Evolutionary conservation across 2,329 filamentous ascomycete species (phyloP), one percentile per base, ranked within the genome.

Genomic region (Mycosphaerelloides madeirae): DNA sequence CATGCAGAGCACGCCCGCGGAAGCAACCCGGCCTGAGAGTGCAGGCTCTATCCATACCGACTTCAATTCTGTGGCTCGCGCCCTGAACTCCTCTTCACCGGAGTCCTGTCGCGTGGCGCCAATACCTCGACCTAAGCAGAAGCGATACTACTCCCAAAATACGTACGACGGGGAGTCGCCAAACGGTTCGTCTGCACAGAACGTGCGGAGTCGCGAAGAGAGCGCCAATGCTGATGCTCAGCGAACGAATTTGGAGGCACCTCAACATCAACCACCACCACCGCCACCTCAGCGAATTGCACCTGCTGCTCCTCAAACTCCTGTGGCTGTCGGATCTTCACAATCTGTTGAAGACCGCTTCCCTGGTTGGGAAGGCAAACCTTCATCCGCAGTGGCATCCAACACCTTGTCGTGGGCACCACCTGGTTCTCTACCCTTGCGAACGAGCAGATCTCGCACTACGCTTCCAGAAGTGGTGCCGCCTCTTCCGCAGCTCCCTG

Each of bases 401-500:
- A 41, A 35, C 22, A 40, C 43, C 4, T 41, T 34, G 7, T 37
- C 41, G 3, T 43, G n/a, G 33, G 33, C 16, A 18, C 14, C 19
- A 19, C 33, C 11, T 3, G 19, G 16, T 19, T 31, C 29, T 4
- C 29, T 29, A 29, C 32, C 18, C 22, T 31, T 25, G n/a, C 43
- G 22, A 25, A 29, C 29, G 37, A 43, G 12, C 15, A n/a, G 11
- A 16, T 41, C 9, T 33, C 36, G 12, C 31, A 43, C 12, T 32
- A 19, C 15, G 39, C 41, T 37, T 19, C 13, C 38, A 52, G 9
- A 54, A 55, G 33, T 31, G 12, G 29, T 48, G n/a, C 61, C 61
- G 13, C 58, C 61, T 8, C 49, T 64, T 41, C 61, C 61, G 3
- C 57, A 62, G 29, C 43, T 64, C 15, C 60, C 61, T 3, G 47